Percentiles rank a stretch among this genome's conserved stretches.
These are phyloP conservation scores for Ramicandelaber brevisporus DNA, from an alignment of 192 early-diverging fungal species.

Conservation along the genomic window DNA sequence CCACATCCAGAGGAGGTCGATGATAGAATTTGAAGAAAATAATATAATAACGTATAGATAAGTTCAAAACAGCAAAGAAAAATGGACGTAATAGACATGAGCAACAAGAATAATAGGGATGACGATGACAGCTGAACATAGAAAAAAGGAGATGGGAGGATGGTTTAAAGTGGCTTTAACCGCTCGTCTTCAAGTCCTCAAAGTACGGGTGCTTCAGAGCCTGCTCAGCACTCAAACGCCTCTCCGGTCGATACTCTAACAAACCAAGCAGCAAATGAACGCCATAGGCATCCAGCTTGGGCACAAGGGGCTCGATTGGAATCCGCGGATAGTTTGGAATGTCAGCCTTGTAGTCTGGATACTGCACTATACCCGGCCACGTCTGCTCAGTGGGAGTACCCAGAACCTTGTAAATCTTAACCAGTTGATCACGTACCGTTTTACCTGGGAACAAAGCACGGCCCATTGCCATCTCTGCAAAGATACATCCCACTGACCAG, in stretches of 20 bases:
- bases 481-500: constrained; percentile 72
- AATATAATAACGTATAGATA: too few relatives aligned
- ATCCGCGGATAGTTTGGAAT: constrained; percentile 49
- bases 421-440: constrained; percentile 64
- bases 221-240: constrained; percentile 50
- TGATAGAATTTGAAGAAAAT: too few relatives aligned
- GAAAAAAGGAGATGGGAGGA: too few relatives aligned
- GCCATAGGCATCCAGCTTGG: constrained; percentile 61
- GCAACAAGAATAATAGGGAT: too few relatives aligned
- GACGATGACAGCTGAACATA: too few relatives aligned
- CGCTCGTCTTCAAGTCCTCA: neutral
- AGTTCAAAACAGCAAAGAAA: too few relatives aligned
- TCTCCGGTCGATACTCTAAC: constrained; percentile 52
- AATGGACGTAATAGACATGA: too few relatives aligned
- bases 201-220: constrained; percentile 35
- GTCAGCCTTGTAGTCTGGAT: constrained; percentile 68
- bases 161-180: too few relatives aligned
- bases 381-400: constrained; percentile 55
- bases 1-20: too few relatives aligned
- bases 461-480: constrained; percentile 75
- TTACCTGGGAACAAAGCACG: constrained; percentile 78
- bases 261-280: constrained; percentile 59
- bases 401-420: constrained; percentile 75
- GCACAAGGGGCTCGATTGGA: constrained; percentile 43
- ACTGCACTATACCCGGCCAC: constrained; percentile 66